Percentiles rank a stretch among this genome's conserved stretches.
phyloP scores from a whole-genome alignment of 2,329 filamentous ascomycete genomes.

The Phyllosticta citribraziliensis region DNA sequence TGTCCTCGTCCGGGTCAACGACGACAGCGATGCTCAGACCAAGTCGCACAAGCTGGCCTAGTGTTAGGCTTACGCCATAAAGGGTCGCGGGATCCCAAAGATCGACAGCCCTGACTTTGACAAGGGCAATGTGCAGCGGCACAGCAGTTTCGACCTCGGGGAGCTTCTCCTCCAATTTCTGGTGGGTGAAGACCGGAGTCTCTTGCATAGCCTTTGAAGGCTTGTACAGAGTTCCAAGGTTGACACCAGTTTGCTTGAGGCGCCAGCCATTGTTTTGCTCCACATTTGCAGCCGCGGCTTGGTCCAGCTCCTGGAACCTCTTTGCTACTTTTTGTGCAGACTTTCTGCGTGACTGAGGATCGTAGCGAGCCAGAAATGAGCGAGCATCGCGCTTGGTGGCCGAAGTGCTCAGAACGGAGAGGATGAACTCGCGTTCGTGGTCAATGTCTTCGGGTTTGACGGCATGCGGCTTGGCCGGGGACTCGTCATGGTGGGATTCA shows the following conservation, averaged over 20 bases:
- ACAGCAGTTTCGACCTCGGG: slow-evolving; percentile 23
- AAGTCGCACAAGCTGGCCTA: slow-evolving; percentile 72
- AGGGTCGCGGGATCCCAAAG: slow-evolving; percentile 58
- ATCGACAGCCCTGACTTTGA: slow-evolving; percentile 73
- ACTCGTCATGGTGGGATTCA: slow-evolving; percentile 2
- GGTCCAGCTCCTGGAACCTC: background rate
- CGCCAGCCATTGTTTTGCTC: slow-evolving; percentile 24
- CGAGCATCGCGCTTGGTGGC: slow-evolving; percentile 89
- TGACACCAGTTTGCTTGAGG: slow-evolving; percentile 42
- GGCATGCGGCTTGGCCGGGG: background rate
- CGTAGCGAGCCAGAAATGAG: slow-evolving; percentile 75
- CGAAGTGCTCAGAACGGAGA: slow-evolving; percentile 77
- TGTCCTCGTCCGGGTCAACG: slow-evolving; percentile 55
- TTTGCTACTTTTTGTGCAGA: slow-evolving; percentile 13
- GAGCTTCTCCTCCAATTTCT: slow-evolving; percentile 28
- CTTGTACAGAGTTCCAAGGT: slow-evolving; percentile 51
- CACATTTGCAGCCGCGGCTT: slow-evolving; percentile 12
- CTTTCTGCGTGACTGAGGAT: slow-evolving; percentile 16
- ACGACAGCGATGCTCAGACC: slow-evolving; percentile 77
- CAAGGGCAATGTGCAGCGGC: slow-evolving; percentile 65
- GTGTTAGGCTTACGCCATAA: slow-evolving; percentile 67
- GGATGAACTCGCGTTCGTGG: slow-evolving; percentile 36
- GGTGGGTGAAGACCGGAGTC: slow-evolving; percentile 50
- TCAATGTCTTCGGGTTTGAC: slow-evolving; percentile 5
- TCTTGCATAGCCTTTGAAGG: slow-evolving; percentile 48